A percentile compares a stretch with the other conserved stretches of the same genome.
Conservation (phyloP, 805 yeast genomes). For the Wickerhamomyces hampshirensis region DNA sequence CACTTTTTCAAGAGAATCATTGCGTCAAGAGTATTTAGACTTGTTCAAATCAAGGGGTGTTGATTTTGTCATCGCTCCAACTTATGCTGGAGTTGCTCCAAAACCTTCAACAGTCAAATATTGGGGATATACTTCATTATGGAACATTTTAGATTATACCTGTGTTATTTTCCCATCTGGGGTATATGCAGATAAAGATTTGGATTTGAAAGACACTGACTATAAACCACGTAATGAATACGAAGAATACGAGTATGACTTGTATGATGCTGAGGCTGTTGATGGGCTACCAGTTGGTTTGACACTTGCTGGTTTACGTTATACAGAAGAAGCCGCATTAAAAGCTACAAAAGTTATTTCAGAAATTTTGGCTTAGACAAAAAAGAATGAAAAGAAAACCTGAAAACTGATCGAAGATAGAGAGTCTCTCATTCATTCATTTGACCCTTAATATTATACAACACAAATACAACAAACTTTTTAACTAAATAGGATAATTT, state of each 20-base stretch:
- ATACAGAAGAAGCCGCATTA: conserved; percentile 43
- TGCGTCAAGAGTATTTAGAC: conserved; percentile 53
- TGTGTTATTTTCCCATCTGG: conserved; percentile 58
- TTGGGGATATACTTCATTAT: conserved; percentile 78
- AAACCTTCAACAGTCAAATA: conserved; percentile 55
- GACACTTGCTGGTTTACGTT: conserved; percentile 45
- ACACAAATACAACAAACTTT: too few species aligned
- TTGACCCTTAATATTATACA: too few species aligned
- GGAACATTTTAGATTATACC: conserved; percentile 69
- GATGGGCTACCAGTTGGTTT: conserved; percentile 52
- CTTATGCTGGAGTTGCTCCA: conserved; percentile 69
- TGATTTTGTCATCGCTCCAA: conserved; percentile 65
- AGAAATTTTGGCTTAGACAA: too few species aligned
- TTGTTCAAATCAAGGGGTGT: conserved; percentile 48
- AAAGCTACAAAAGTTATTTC: too few species aligned
- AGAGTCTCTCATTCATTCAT: too few species aligned
- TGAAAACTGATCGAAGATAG: too few species aligned
- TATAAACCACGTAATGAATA: conserved; percentile 15
- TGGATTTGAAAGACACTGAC: conserved; percentile 42
- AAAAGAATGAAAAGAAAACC: too few species aligned
- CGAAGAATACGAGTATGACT: conserved; percentile 20
- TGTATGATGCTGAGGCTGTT: conserved; percentile 36
- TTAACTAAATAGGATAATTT: too few species aligned
- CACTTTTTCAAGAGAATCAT: conserved; percentile 50
- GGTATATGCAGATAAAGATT: conserved; percentile 29